phyloP scores from a whole-genome alignment of 1,284 basidiomycete genomes.

The Puccinia coronata region DNA sequence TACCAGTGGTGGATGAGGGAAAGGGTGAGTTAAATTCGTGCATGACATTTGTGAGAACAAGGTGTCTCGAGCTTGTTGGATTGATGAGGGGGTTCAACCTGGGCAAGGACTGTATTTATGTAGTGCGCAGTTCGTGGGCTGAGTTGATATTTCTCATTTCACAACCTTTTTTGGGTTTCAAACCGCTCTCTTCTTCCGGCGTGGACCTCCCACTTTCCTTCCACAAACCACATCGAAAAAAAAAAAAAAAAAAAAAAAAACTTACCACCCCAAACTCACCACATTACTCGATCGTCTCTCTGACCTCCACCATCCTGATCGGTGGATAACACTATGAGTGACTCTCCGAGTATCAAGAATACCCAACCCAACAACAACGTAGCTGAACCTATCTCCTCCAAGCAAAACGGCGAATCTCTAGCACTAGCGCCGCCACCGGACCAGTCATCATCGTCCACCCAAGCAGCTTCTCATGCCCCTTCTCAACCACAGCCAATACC shows the following conservation, averaged over 20 bases:
- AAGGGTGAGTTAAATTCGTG: no score
- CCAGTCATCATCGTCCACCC: slow-evolving; percentile 2
- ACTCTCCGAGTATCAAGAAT: not conserved
- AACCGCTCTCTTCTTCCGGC: no score
- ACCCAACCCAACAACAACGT: not conserved
- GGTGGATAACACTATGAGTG: not conserved
- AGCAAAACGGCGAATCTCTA: not conserved
- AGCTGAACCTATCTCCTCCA: not conserved
- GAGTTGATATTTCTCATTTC: no score
- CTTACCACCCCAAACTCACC: not conserved
- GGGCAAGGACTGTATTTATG: no score
- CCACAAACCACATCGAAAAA: no score
- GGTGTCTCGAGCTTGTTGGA: no score
- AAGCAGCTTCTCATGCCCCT: not conserved
- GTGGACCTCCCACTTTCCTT: no score
- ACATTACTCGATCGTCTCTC: not conserved
- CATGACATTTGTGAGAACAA: no score
- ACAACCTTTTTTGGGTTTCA: no score
- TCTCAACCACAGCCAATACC: not conserved
- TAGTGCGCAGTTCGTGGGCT: no score
- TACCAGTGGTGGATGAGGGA: no score
- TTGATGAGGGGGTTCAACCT: no score
- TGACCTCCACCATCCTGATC: not conserved
- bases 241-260: not conserved
- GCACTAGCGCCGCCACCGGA: not conserved